Conservation (phyloP, 345 rosid genomes). For the Linum trigynum region DNA sequence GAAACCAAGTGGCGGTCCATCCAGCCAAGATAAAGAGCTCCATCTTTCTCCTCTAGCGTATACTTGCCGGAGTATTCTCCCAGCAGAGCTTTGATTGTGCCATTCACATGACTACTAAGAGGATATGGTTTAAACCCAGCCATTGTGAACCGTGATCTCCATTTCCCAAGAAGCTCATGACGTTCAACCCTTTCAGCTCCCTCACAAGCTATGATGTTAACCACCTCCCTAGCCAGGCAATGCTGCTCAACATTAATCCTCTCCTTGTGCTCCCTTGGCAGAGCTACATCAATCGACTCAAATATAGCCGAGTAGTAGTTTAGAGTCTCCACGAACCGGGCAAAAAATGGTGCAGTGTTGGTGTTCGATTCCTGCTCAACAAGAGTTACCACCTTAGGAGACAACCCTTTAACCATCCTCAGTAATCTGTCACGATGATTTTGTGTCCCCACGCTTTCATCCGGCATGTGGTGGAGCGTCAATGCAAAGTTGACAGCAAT, state of each 20-base stretch:
- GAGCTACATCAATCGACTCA: conserved; percentile 64
- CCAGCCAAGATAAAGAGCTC: conserved; percentile 81
- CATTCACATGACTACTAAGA: conserved; percentile 57
- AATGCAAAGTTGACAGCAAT: conserved; percentile 75
- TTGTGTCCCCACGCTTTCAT: conserved; percentile 72
- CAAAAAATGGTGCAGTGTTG: conserved; percentile 66
- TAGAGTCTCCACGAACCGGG: conserved; percentile 64
- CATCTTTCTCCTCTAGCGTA: conserved; percentile 73
- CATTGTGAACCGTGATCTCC: conserved; percentile 77
- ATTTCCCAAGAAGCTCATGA: conserved; percentile 71
- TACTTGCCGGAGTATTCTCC: conserved; percentile 53
- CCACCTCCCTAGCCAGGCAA: conserved; percentile 89
- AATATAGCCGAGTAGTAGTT: conserved; percentile 63
- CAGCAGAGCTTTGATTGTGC: conserved; percentile 59
- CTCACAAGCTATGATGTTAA: conserved; percentile 86
- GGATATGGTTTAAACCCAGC: conserved; percentile 80
- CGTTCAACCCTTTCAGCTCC: conserved; percentile 90
- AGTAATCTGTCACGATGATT: conserved; percentile 81
- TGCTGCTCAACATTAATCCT: conserved; percentile 87
- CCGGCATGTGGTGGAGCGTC: conserved; percentile 86
- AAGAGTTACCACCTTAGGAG: conserved; percentile 77
- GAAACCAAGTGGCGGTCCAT: conserved; percentile 53
- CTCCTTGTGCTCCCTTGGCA: conserved; percentile 76
- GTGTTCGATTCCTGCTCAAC: conserved; percentile 89
- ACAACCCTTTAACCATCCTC: conserved; percentile 63